A percentile compares a stretch with the other conserved stretches of the same genome.
Evolutionary conservation across 2,329 filamentous ascomycete species (phyloP).

Genomic region (Elsinoe arachidis): DNA sequence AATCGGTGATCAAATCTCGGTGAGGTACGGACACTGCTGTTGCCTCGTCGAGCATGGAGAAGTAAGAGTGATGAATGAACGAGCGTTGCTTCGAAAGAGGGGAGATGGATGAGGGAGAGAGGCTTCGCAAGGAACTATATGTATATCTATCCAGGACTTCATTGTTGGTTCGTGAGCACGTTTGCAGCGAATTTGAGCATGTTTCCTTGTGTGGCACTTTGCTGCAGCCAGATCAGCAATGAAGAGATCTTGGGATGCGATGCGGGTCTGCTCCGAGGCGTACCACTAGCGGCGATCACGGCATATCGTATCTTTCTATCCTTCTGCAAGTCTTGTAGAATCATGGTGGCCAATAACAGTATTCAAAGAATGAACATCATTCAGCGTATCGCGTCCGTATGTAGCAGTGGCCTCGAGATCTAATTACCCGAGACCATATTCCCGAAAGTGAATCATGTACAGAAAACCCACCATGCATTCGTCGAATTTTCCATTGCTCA

Average conservation of each 20-base stretch:
- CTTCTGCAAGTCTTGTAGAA: too few species aligned
- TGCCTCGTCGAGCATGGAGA: not conserved
- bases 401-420: conserved; percentile 5
- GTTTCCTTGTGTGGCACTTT: not conserved
- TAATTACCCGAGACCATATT: conserved; percentile 2
- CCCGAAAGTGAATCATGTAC: conserved; percentile 7
- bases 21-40: not conserved
- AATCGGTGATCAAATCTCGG: not conserved
- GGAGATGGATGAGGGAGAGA: not conserved
- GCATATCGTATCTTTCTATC: not conserved
- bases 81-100: not conserved
- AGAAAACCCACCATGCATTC: conserved; percentile 10
- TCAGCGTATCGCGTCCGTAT: conserved; percentile 8
- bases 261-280: not conserved
- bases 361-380: conserved; percentile 3
- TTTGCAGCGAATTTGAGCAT: not conserved
- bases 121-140: not conserved
- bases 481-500: not conserved
- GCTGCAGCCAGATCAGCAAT: not conserved
- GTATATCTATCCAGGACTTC: not conserved
- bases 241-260: not conserved
- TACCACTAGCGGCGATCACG: not conserved
- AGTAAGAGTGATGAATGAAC: not conserved
- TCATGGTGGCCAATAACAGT: too few species aligned
- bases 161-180: not conserved